phyloP scores from a whole-genome alignment of 2,329 filamentous ascomycete species.

The Aspergillus aculeatinus region DNA sequence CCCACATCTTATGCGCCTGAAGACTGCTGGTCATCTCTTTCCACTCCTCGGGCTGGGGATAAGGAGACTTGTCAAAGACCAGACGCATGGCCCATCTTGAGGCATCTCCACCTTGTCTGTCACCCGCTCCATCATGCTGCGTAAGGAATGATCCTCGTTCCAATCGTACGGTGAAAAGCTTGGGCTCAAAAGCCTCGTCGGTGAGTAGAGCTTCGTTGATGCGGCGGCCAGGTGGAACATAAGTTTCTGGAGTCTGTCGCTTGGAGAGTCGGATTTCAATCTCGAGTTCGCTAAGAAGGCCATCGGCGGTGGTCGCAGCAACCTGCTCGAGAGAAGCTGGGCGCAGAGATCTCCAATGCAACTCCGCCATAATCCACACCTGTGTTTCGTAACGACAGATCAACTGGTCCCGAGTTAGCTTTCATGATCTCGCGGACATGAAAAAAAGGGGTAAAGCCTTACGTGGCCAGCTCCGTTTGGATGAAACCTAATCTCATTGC shows the following conservation, averaged over 20 bases:
- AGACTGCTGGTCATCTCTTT: neutral
- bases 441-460: neutral
- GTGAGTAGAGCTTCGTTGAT: slow-evolving; percentile 3
- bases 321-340: neutral
- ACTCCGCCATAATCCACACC: neutral
- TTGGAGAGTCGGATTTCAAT: neutral
- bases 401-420: neutral
- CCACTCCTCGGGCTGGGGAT: neutral
- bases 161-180: neutral
- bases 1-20: neutral
- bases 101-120: neutral
- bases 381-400: neutral
- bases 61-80: neutral
- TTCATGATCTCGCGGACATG: too few species aligned
- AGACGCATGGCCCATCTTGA: neutral
- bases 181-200: neutral
- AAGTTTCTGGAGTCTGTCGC: neutral
- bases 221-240: neutral
- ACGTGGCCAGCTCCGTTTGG: neutral
- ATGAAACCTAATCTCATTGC: neutral
- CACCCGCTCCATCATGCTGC: neutral
- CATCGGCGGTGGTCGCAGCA: too few species aligned
- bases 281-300: neutral
- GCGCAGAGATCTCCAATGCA: neutral
- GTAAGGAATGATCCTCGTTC: neutral